Conservation (phyloP, 2,329 filamentous ascomycete genomes). For the Ophiobolus disseminans region DNA sequence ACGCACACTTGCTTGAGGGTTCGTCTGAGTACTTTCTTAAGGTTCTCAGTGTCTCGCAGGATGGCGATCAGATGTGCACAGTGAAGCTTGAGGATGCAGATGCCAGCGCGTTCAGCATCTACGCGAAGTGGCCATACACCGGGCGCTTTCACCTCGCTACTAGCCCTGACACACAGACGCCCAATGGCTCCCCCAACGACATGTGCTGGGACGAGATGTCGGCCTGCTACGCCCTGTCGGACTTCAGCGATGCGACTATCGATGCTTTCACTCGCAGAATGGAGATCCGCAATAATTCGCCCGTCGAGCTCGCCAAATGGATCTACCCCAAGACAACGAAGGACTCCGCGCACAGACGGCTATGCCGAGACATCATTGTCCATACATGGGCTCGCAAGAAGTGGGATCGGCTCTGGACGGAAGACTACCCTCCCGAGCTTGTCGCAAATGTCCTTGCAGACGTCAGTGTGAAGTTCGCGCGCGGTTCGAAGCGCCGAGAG, state of each 20-base stretch:
- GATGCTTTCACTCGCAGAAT: neutral
- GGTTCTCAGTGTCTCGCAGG: neutral
- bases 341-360: neutral
- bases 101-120: neutral
- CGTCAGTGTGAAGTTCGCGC: neutral
- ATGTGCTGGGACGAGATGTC: neutral
- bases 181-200: neutral
- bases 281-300: neutral
- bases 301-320: neutral
- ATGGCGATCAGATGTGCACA: neutral
- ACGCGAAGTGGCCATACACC: conserved; percentile 8
- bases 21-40: neutral
- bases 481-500: neutral
- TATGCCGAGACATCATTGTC: neutral
- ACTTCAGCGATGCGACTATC: conserved; percentile 4
- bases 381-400: neutral
- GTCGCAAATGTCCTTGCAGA: neutral
- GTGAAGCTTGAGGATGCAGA: neutral
- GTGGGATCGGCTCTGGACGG: neutral
- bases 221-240: neutral
- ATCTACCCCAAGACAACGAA: neutral
- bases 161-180: neutral
- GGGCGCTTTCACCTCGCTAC: neutral
- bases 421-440: neutral
- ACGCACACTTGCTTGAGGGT: neutral